Evolutionary conservation across 495 filamentous ascomycete species (phyloP).

Genomic region (Astrocystis sublimbata): DNA sequence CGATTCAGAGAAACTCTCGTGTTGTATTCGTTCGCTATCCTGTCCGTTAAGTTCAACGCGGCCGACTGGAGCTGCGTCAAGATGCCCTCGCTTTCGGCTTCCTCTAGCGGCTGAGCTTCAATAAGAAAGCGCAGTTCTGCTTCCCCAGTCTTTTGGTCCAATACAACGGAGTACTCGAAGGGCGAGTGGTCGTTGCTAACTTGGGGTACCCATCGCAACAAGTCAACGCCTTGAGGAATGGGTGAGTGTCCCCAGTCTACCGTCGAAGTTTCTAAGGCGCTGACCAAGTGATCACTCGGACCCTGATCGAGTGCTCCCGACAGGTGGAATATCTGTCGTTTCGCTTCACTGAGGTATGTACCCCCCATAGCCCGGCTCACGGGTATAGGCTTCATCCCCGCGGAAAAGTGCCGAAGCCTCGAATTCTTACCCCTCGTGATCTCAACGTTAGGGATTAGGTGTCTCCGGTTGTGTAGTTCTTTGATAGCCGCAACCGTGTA

Average conservation of each 20-base stretch:
- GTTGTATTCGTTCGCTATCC: conserved; percentile 7
- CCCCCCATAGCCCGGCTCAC: neutral
- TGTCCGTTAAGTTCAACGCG: conserved; percentile 2
- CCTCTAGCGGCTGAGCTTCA: conserved; percentile 4
- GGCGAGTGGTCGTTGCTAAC: conserved; percentile 9
- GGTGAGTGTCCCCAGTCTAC: neutral
- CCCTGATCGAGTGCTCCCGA: conserved; percentile 7
- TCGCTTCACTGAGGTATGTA: conserved; percentile 4
- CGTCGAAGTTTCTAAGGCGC: conserved; percentile 2
- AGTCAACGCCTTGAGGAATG: neutral
- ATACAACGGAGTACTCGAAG: neutral
- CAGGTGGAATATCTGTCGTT: conserved; percentile 5
- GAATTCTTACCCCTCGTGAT: conserved; percentile 16
- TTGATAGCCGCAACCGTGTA: conserved; percentile 17
- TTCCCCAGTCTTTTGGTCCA: conserved; percentile 8
- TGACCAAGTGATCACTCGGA: neutral
- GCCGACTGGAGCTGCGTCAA: neutral
- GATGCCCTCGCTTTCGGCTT: neutral
- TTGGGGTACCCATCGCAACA: conserved; percentile 1
- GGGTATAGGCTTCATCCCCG: conserved; percentile 5
- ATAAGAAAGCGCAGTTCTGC: conserved; percentile 11
- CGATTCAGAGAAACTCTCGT: conserved; percentile 14
- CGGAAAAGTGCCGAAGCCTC: conserved; percentile 13
- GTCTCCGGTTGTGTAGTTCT: conserved; percentile 11
- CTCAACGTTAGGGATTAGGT: conserved; percentile 11